Base-by-base conservation (phyloP, 73 alveolate genomes). In the Tetrahymena thermophila region DNA sequence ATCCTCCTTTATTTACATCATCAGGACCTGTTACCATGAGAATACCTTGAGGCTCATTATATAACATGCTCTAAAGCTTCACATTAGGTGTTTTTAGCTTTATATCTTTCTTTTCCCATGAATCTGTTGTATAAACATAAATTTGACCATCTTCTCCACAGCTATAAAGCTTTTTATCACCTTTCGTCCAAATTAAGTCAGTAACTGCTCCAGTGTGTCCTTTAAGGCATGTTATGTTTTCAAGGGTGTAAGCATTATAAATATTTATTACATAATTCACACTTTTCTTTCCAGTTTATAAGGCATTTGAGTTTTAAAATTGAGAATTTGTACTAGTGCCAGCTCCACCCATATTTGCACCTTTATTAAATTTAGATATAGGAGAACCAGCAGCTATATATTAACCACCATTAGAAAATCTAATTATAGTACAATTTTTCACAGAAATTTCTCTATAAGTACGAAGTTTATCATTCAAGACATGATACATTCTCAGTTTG, bases 401-500 rank as follows among this genome's bases (percentile, higher is more conserved):
- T 94, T 99, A 99, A 44, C 99, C 99, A 25, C 99, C 99, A 84
- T 94, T 89, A 85, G 99, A 95, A 98, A 99, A 99, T 96, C 97
- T 97, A 96, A 98, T 95, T 37, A 97, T 93, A 35, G 98, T 97
- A 93, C 99, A 97, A 96, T 98, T 94, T 94, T 95, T 98, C 7
- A 98, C 93, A 35, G 97, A 97, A 84, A 98, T 97, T 95, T 98
- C 99, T 96, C 98, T 98, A 96, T 97, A 99, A 94, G 96, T 96
- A 57, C 99, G 94, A 56, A 99, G 96, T 94, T 98, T 99, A 96
- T 98, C 99, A 96, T 98, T 98, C 37, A 99, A 97, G 94, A 99
- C 96, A 96, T 99, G 99, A 96, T 96, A 98, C 85, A 99, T 95
- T 55, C 99, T 95, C 96, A 99, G 98, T 97, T 99, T 99, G 96